Conservation (phyloP, 441 rosid genomes). For the Pelargonium myrrhifolium region DNA sequence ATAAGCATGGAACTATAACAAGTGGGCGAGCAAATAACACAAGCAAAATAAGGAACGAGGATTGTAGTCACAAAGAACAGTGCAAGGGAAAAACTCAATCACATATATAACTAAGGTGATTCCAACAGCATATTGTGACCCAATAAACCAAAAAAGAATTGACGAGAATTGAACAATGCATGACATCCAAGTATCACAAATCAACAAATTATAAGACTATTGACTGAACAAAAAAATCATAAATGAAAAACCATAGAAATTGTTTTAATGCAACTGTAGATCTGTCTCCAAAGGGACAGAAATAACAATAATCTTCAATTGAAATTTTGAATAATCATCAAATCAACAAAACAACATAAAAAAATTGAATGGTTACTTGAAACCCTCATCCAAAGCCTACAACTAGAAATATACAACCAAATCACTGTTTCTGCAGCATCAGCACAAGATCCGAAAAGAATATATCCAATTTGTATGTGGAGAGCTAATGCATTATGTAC, state of each 20-base stretch:
- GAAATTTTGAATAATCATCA: background rate
- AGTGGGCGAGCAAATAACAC: background rate
- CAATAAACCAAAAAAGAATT: background rate
- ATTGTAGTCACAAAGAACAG: background rate
- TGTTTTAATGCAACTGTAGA: background rate
- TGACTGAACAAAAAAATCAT: background rate
- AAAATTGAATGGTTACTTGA: background rate
- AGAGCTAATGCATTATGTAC: background rate
- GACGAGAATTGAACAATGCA: background rate
- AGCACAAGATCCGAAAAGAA: background rate
- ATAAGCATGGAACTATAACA: slow-evolving; percentile 13
- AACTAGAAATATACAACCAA: background rate
- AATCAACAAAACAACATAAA: background rate
- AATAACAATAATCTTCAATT: background rate
- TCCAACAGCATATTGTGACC: background rate
- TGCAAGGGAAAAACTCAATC: background rate
- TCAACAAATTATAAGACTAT: background rate
- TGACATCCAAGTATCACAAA: background rate
- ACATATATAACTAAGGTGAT: background rate
- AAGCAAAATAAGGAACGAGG: background rate
- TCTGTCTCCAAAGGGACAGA: background rate
- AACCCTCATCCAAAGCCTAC: background rate
- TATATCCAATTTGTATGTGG: background rate
- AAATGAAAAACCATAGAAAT: background rate
- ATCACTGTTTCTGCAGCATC: background rate